Conservation (phyloP, 2,329 filamentous ascomycete species). For the Ophiocordyceps camponoti-floridani region DNA sequence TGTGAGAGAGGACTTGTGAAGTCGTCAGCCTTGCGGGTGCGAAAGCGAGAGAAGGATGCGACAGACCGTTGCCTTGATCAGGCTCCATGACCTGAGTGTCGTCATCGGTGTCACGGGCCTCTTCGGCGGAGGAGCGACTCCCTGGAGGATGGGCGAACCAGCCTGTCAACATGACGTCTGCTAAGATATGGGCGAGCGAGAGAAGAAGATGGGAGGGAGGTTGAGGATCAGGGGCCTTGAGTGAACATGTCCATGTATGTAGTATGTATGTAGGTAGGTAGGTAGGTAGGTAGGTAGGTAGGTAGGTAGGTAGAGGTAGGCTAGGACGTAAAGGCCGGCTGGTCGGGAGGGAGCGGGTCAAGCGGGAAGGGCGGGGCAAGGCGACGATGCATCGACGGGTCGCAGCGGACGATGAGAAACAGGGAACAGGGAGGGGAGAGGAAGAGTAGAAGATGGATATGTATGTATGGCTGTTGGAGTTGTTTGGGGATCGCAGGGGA, state of each 20-base stretch:
- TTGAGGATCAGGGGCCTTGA: not conserved
- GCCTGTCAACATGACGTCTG: constrained; percentile 20
- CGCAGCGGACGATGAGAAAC: not conserved
- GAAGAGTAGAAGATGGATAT: not conserved
- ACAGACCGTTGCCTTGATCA: constrained; percentile 82
- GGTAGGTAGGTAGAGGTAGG: constrained; percentile 2
- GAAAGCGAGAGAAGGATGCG: not conserved
- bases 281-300: not conserved
- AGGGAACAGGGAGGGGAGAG: not conserved
- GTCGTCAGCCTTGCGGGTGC: not conserved
- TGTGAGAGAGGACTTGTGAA: constrained; percentile 68
- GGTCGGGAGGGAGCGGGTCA: not conserved
- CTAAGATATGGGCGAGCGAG: constrained; percentile 1
- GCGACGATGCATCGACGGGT: not conserved
- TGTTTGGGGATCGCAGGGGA: too few relatives aligned
- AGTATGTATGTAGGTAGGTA: constrained; percentile 2
- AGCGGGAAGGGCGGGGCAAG: not conserved
- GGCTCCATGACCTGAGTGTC: constrained; percentile 74
- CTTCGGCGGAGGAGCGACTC: constrained; percentile 39
- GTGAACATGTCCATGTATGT: not conserved
- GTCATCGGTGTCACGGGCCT: constrained; percentile 31
- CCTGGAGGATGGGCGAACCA: constrained; percentile 23
- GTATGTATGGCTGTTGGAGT: not conserved
- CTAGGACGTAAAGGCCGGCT: not conserved
- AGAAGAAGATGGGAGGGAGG: not conserved